Evolutionary conservation across 2,329 filamentous ascomycete genomes (phyloP).

Genomic region (Cladobotryum mycophilum): DNA sequence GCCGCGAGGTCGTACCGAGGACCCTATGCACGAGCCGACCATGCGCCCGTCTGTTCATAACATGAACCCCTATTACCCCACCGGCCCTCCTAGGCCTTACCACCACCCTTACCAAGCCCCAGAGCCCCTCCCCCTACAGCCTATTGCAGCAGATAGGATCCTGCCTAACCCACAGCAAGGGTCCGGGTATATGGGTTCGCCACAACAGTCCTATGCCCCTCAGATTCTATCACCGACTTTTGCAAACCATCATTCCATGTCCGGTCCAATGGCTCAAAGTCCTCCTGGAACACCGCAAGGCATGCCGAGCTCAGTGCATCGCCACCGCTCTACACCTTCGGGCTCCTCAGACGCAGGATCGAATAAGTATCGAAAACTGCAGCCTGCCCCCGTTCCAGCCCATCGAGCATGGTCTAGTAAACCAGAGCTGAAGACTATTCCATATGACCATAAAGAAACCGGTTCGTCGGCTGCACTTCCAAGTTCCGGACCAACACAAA

Average conservation of each 20-base stretch:
- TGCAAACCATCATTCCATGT: conserved; percentile 23
- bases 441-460: conserved; percentile 56
- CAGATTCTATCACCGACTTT: conserved; percentile 34
- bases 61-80: conserved; percentile 27
- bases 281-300: conserved; percentile 30
- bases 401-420: conserved; percentile 42
- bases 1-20: conserved; percentile 30
- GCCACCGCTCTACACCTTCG: conserved; percentile 33
- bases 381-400: conserved; percentile 50
- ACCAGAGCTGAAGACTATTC: conserved; percentile 52
- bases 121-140: conserved; percentile 25
- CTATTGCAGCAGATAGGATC: conserved; percentile 26
- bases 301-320: conserved; percentile 24
- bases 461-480: conserved; percentile 49
- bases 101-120: conserved; percentile 26
- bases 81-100: conserved; percentile 23
- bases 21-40: conserved; percentile 25
- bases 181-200: conserved; percentile 29
- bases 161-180: conserved; percentile 29
- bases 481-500: conserved; percentile 48
- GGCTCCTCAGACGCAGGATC: conserved; percentile 31
- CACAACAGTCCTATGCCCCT: conserved; percentile 26
- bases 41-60: conserved; percentile 24
- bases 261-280: conserved; percentile 27
- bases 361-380: conserved; percentile 51